Conservation (phyloP, 352 stramenopile genomes). For the Globisporangium lucens region DNA sequence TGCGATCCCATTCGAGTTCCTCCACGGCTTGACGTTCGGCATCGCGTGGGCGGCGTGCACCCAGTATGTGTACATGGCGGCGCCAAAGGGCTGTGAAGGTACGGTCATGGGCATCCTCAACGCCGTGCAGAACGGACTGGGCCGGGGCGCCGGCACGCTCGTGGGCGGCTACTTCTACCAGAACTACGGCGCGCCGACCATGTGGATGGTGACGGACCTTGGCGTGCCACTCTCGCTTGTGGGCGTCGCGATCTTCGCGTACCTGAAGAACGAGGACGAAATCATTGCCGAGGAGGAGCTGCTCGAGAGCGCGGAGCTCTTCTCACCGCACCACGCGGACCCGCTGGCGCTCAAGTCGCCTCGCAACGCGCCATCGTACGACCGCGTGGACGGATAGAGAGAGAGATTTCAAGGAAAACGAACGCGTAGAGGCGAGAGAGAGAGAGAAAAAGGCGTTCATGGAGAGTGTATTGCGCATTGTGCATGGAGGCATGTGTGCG, state of each 20-base stretch:
- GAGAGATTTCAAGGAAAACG: background rate
- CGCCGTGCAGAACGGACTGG: slow-evolving; percentile 70
- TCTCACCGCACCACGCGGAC: slow-evolving; percentile 55
- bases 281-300: slow-evolving; percentile 25
- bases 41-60: slow-evolving; percentile 72
- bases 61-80: slow-evolving; percentile 69
- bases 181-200: slow-evolving; percentile 50
- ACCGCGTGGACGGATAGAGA: slow-evolving; percentile 25
- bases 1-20: slow-evolving; percentile 77
- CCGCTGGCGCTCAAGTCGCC: slow-evolving; percentile 36
- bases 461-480: background rate
- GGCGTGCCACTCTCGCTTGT: slow-evolving; percentile 63
- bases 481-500: background rate
- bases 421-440: background rate
- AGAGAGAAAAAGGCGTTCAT: background rate
- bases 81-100: slow-evolving; percentile 55
- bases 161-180: slow-evolving; percentile 80
- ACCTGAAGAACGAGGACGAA: slow-evolving; percentile 47
- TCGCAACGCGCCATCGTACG: slow-evolving; percentile 18
- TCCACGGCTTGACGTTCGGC: slow-evolving; percentile 74
- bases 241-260: slow-evolving; percentile 52
- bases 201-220: slow-evolving; percentile 70
- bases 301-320: slow-evolving; percentile 60
- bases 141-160: slow-evolving; percentile 59
- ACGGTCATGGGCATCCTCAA: slow-evolving; percentile 81